These are phyloP conservation scores for Aspergillus floridensis DNA, from an alignment of 2,329 filamentous ascomycete genomes.

Conservation along the genomic window DNA sequence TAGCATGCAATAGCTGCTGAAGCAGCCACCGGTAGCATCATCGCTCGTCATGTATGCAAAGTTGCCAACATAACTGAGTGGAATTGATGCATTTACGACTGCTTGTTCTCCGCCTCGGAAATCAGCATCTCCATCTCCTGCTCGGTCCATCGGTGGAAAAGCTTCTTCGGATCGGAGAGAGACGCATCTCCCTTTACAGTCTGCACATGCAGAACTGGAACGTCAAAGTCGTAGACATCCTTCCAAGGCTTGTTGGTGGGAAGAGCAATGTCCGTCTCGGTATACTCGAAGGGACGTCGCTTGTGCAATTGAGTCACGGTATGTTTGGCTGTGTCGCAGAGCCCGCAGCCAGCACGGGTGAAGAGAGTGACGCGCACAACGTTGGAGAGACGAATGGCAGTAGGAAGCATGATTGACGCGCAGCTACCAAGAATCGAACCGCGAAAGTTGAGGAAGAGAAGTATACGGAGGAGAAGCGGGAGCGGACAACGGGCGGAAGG, in stretches of 20 bases:
- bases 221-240: constrained; percentile 62
- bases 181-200: constrained; percentile 47
- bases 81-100: background rate
- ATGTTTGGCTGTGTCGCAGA: constrained; percentile 61
- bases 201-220: constrained; percentile 61
- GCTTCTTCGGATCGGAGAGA: constrained; percentile 58
- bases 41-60: too few relatives aligned
- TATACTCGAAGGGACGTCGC: constrained; percentile 54
- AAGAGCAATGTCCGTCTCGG: constrained; percentile 60
- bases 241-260: constrained; percentile 56
- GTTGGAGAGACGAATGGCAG: constrained; percentile 29
- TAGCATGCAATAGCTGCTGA: too few relatives aligned
- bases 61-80: background rate
- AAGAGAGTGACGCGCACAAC: constrained; percentile 56
- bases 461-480: too few relatives aligned
- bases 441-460: too few relatives aligned
- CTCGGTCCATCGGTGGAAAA: constrained; percentile 63
- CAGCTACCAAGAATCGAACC: too few relatives aligned
- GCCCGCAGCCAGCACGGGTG: constrained; percentile 58
- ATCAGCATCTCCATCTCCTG: constrained; percentile 55
- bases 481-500: background rate
- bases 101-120: constrained; percentile 45
- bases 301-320: constrained; percentile 55
- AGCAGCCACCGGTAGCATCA: too few relatives aligned
- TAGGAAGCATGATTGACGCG: constrained; percentile 28